Evolutionary conservation across 2,329 filamentous ascomycete genomes (phyloP), one percentile per base, ranked within the genome.

Genomic region (Curvularia spicifera): DNA sequence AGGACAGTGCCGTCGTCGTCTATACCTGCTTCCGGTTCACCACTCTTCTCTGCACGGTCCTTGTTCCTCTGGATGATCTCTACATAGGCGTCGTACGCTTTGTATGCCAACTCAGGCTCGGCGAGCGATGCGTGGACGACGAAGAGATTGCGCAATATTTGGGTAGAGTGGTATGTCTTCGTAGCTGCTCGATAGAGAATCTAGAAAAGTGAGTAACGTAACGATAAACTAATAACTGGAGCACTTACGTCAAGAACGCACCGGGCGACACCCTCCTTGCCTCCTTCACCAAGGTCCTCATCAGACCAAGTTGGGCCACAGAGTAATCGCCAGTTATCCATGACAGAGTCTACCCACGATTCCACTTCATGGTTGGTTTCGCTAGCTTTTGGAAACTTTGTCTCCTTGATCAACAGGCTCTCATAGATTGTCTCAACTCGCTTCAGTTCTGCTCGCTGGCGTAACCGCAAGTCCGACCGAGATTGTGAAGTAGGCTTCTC

Each of bases 101-200:
- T 93, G 75, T 96, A 88, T 1, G 93, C 93, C 48, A 98, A 81
- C 55, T 97, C 91, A 65, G 97, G 98, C 67, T 99, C 94, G 8
- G 93, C 92, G 18, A 97, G 82, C 2, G 92, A 86, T 18, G 94
- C 83, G 75, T 99, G 95, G 1, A 97, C 89, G 10, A 87, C 89
- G 73, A 98, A 98, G 0, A 99, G 83, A 69, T 93, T 87, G 57
- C 94, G 85, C 29, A 99, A 80, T 61, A 98, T 91, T 9, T 92
- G 82, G 1, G 94, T 96, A 1, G 95, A 99, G 77, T 99, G 95
- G 71, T 95, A 99, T 0, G 93, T 97, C 76, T 95, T 97, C 9
- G 90, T 92, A 7, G 94, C 91, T 22, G 93, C 91, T 39, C 90
- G 89, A 76, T 98, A 99, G 6, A 99, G 83, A 28, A 93, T 91